A percentile compares a stretch with the other conserved stretches of the same genome.
phyloP scores from a whole-genome alignment of 306 rosid species.

The Cicer arietinum region DNA sequence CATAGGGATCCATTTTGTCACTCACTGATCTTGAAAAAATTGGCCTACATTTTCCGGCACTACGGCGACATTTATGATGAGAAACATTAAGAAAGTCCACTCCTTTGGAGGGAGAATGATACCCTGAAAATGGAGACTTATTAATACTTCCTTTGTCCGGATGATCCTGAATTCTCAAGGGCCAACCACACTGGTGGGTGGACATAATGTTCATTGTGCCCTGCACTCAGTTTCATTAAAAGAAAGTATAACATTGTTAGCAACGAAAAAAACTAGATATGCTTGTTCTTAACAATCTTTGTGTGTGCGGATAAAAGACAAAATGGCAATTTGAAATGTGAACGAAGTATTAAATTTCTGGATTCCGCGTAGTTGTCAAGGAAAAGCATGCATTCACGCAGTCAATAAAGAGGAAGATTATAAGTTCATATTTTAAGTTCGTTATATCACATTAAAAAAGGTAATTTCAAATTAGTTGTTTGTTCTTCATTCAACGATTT shows the following conservation, averaged over 20 bases:
- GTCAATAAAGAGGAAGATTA: neutral
- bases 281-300: neutral
- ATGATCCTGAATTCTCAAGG: conserved; percentile 67
- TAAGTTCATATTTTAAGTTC: too few relatives aligned
- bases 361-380: neutral
- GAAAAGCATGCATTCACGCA: neutral
- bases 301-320: neutral
- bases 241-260: conserved; percentile 23
- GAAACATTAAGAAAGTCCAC: conserved; percentile 50
- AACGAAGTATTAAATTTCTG: neutral
- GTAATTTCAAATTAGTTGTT: too few relatives aligned
- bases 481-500: neutral
- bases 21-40: conserved; percentile 50
- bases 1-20: conserved; percentile 63
- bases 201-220: conserved; percentile 74
- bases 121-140: conserved; percentile 62
- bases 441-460: too few relatives aligned
- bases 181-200: conserved; percentile 71
- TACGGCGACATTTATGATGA: conserved; percentile 46
- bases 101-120: conserved; percentile 57
- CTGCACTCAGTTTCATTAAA: conserved; percentile 45
- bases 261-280: neutral
- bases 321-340: conserved; percentile 5
- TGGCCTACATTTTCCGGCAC: conserved; percentile 57
- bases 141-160: conserved; percentile 51